Conservation (phyloP, 768 basidiomycete genomes). For the Mrakia gelida region DNA sequence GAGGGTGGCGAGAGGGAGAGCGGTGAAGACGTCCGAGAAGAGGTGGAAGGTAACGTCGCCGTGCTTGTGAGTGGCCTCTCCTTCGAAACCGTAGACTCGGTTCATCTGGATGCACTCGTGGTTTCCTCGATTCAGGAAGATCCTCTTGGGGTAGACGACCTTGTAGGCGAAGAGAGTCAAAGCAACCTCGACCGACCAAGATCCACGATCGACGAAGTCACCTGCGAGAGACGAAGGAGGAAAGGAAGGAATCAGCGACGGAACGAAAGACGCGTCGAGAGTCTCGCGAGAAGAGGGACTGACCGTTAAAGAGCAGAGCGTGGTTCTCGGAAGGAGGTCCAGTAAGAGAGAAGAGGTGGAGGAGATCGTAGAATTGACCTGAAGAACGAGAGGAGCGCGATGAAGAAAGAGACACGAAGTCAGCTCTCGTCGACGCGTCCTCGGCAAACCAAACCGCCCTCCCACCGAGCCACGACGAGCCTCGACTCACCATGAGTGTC, state of each 20-base stretch:
- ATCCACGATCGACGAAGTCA: slow-evolving; percentile 93
- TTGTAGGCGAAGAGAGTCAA: slow-evolving; percentile 91
- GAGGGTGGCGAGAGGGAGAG: slow-evolving; percentile 81
- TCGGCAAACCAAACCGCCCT: background rate
- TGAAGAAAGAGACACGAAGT: background rate
- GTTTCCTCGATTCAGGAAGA: slow-evolving; percentile 89
- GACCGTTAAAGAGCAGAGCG: slow-evolving; percentile 47
- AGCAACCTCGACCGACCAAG: slow-evolving; percentile 55
- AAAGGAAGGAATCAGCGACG: slow-evolving; percentile 44
- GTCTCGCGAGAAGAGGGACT: background rate
- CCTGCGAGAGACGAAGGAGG: slow-evolving; percentile 74
- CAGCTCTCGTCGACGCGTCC: background rate
- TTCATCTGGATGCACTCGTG: slow-evolving; percentile 94
- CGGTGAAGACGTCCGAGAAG: slow-evolving; percentile 89
- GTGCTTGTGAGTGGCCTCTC: slow-evolving; percentile 94
- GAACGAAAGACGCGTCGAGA: too few relatives aligned
- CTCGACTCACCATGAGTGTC: slow-evolving; percentile 74
- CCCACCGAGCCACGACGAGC: background rate
- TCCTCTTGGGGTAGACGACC: slow-evolving; percentile 85
- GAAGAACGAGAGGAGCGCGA: background rate
- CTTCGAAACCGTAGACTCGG: slow-evolving; percentile 80
- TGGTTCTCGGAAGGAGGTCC: slow-evolving; percentile 81
- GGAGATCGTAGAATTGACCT: slow-evolving; percentile 94
- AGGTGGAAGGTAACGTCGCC: slow-evolving; percentile 86
- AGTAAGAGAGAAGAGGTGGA: slow-evolving; percentile 79